A percentile compares a stretch with the other conserved stretches of the same genome.
These are phyloP conservation scores for Platanus orientalis DNA, from an alignment of 164 flowering plant species.

Conservation along the genomic window DNA sequence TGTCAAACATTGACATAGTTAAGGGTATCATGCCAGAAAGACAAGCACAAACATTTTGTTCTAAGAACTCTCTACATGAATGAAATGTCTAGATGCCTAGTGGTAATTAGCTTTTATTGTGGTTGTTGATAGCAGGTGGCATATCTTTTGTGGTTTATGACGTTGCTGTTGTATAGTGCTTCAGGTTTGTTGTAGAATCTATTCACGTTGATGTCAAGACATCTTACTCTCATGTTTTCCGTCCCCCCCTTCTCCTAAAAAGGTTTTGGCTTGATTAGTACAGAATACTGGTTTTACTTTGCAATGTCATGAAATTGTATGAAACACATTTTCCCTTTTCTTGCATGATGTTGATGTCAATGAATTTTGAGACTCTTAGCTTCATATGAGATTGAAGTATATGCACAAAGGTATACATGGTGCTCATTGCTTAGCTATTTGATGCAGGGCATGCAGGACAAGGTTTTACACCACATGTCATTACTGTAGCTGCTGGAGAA, in stretches of 20 bases:
- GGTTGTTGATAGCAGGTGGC: slow-evolving; percentile 3
- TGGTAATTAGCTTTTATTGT: slow-evolving; percentile 2
- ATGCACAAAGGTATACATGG: not conserved
- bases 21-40: not conserved
- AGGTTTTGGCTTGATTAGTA: not conserved
- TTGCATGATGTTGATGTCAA: not conserved
- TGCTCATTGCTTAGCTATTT: slow-evolving; percentile 10
- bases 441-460: slow-evolving; percentile 62
- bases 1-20: not conserved
- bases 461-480: slow-evolving; percentile 64
- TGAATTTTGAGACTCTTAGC: not conserved
- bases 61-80: not conserved
- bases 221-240: not conserved
- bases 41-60: not conserved
- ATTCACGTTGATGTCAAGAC: not conserved
- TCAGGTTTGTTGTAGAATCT: slow-evolving; percentile 4
- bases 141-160: slow-evolving; percentile 1
- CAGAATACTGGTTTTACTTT: not conserved
- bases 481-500: slow-evolving; percentile 60
- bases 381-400: not conserved
- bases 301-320: not conserved
- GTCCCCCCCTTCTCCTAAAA: not conserved
- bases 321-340: not conserved
- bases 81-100: not conserved
- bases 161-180: slow-evolving; percentile 5